Evolutionary conservation across 352 stramenopile genomes (phyloP).

Genomic region (Phytophthora nicotianae): DNA sequence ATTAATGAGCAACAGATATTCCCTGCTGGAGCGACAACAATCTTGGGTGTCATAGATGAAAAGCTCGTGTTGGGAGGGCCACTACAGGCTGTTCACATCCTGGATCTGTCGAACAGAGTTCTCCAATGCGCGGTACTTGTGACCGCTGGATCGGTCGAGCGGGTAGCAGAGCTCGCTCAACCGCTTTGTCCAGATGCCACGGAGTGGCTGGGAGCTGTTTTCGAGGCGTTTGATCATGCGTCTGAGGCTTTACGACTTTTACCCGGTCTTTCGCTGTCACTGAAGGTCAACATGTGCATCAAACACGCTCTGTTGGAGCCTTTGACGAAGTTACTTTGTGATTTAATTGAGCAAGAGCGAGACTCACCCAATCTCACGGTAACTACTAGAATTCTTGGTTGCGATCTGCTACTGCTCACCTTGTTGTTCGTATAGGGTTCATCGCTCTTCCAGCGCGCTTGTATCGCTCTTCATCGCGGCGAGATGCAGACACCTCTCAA

Average conservation of each 20-base stretch:
- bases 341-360: conserved; percentile 28
- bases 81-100: conserved; percentile 50
- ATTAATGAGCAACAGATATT: conserved; percentile 36
- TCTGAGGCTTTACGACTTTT: conserved; percentile 43
- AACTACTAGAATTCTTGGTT: neutral
- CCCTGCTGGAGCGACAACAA: conserved; percentile 46
- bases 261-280: conserved; percentile 37
- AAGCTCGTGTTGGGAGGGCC: conserved; percentile 59
- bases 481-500: conserved; percentile 32
- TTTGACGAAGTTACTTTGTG: conserved; percentile 41
- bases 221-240: conserved; percentile 70
- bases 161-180: conserved; percentile 50
- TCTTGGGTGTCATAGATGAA: conserved; percentile 53
- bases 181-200: conserved; percentile 40
- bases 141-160: conserved; percentile 49
- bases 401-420: neutral
- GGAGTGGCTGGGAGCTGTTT: conserved; percentile 64
- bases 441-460: conserved; percentile 65
- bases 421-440: conserved; percentile 39
- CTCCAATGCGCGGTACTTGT: conserved; percentile 75
- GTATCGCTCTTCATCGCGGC: conserved; percentile 45
- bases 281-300: conserved; percentile 74
- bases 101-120: conserved; percentile 68
- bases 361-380: conserved; percentile 58
- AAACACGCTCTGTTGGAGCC: conserved; percentile 58